phyloP scores from a whole-genome alignment of 495 filamentous ascomycete genomes.

The Neurospora africana region DNA sequence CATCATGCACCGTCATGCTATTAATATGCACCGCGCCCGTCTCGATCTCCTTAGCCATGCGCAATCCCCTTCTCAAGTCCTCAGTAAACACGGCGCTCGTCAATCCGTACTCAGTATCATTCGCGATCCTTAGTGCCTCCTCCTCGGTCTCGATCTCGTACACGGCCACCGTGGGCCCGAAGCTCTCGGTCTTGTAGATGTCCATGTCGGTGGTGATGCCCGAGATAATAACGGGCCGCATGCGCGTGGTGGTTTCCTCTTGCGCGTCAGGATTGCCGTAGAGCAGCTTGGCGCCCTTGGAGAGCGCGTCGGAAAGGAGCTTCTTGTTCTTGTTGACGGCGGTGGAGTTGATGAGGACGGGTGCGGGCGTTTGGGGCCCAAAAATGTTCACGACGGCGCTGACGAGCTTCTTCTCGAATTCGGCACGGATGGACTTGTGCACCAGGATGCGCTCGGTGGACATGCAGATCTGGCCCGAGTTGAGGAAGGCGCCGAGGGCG shows the following conservation, averaged over 20 bases:
- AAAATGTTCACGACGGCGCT: conserved; percentile 40
- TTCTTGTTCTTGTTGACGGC: conserved; percentile 58
- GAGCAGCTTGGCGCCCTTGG: conserved; percentile 58
- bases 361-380: conserved; percentile 38
- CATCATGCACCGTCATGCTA: conserved; percentile 74
- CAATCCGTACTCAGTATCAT: conserved; percentile 74
- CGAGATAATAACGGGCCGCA: conserved; percentile 63
- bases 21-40: conserved; percentile 88
- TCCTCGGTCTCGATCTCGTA: conserved; percentile 48
- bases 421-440: conserved; percentile 52
- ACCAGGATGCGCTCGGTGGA: conserved; percentile 80
- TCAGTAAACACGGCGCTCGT: conserved; percentile 80
- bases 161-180: conserved; percentile 65
- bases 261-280: conserved; percentile 41
- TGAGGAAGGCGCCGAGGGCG: conserved; percentile 42
- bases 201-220: conserved; percentile 74
- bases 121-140: conserved; percentile 68
- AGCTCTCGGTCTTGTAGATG: conserved; percentile 69
- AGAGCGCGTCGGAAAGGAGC: conserved; percentile 54
- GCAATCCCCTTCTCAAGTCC: conserved; percentile 62
- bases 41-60: conserved; percentile 64
- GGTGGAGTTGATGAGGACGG: conserved; percentile 48
- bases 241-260: conserved; percentile 39
- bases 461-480: conserved; percentile 85
- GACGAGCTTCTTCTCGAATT: conserved; percentile 56